A percentile compares a stretch with the other conserved stretches of the same genome.
Conservation (phyloP, 202 grass and related monocot genomes). For the Zizania palustris region DNA sequence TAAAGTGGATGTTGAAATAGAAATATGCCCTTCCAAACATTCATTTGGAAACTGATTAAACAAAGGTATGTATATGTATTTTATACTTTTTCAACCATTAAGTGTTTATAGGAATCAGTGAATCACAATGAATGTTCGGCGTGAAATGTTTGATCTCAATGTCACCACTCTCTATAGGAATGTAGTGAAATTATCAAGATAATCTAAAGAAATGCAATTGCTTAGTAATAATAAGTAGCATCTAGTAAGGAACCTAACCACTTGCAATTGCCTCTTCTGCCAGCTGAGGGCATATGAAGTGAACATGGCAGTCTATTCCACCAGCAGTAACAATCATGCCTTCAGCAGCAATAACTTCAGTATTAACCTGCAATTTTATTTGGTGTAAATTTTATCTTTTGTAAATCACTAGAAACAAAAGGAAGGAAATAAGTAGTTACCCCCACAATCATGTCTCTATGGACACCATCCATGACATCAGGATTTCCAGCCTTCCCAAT, state of each 20-base stretch:
- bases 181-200: constrained; percentile 18
- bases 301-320: constrained; percentile 97
- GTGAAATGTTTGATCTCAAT: constrained; percentile 9
- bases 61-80: background rate
- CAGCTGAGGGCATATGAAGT: constrained; percentile 97
- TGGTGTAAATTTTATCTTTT: constrained; percentile 20
- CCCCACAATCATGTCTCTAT: constrained; percentile 86
- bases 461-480: constrained; percentile 91
- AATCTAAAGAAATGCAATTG: background rate
- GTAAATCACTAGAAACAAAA: constrained; percentile 25
- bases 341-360: constrained; percentile 93
- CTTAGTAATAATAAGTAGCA: constrained; percentile 3
- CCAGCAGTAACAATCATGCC: constrained; percentile 96
- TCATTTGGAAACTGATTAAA: constrained; percentile 1
- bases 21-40: constrained; percentile 11
- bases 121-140: background rate
- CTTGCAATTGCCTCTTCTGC: constrained; percentile 84
- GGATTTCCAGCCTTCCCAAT: constrained; percentile 97
- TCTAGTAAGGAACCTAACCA: constrained; percentile 59
- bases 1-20: background rate
- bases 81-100: constrained; percentile 12
- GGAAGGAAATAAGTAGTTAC: constrained; percentile 55
- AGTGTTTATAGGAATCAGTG: background rate
- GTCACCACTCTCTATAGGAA: constrained; percentile 3
- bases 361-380: constrained; percentile 66